phyloP scores from a whole-genome alignment of 2,329 filamentous ascomycete genomes.

The Pseudopithomyces maydicus region DNA sequence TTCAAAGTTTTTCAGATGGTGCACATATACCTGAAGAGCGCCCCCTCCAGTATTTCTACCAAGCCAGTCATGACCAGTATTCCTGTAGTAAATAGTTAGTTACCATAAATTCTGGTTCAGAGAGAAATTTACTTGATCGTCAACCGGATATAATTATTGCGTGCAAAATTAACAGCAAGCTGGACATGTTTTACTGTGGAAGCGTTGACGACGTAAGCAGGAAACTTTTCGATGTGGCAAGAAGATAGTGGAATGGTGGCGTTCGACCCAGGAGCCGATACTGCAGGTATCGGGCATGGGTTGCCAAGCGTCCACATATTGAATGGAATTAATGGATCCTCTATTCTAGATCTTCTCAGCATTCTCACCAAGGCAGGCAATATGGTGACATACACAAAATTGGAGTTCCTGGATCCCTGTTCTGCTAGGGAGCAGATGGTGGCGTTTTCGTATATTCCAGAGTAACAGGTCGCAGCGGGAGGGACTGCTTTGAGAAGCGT shows the following conservation, averaged over 20 bases:
- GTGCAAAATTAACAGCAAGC: constrained; percentile 36
- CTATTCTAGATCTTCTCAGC: constrained; percentile 18
- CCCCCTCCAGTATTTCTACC: constrained; percentile 34
- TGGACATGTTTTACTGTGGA: constrained; percentile 32
- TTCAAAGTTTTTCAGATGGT: constrained; percentile 31
- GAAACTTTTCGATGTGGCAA: constrained; percentile 27
- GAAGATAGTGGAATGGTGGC: constrained; percentile 11
- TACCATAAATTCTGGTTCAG: background rate
- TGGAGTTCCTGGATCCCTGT: constrained; percentile 14
- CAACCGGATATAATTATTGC: constrained; percentile 35
- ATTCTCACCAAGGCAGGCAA: background rate
- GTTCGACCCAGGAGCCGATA: background rate
- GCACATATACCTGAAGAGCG: constrained; percentile 33
- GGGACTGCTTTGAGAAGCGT: constrained; percentile 29
- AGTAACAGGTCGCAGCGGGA: constrained; percentile 34
- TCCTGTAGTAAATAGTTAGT: constrained; percentile 23
- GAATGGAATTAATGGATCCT: constrained; percentile 30
- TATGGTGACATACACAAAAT: constrained; percentile 23
- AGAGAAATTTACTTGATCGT: constrained; percentile 29
- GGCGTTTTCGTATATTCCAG: constrained; percentile 23
- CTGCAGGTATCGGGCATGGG: constrained; percentile 18
- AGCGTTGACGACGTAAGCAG: constrained; percentile 31
- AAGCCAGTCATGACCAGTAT: constrained; percentile 33
- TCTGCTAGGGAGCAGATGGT: constrained; percentile 20
- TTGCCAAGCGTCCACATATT: constrained; percentile 27